A percentile compares a stretch with the other conserved stretches of the same genome.
Evolutionary conservation across 306 rosid genomes (phyloP).

Genomic region (Dicorynia guianensis): DNA sequence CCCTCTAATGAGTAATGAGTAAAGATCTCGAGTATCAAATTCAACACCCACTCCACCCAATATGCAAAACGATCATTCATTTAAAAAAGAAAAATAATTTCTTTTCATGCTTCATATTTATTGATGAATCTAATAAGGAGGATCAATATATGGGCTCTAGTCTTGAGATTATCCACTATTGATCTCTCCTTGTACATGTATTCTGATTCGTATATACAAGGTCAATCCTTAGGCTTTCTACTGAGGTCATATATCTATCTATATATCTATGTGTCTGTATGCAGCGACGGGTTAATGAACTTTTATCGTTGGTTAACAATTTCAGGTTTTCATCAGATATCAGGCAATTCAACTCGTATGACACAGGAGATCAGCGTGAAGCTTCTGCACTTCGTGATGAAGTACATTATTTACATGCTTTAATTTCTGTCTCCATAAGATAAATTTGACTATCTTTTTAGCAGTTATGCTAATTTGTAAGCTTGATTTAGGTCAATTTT

Average conservation of each 20-base stretch:
- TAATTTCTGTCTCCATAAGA: constrained; percentile 32
- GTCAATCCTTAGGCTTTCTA: constrained; percentile 9
- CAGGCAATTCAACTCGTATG: constrained; percentile 60
- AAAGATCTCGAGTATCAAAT: neutral
- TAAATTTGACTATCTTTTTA: constrained; percentile 32
- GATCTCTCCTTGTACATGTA: constrained; percentile 2
- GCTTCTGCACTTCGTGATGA: constrained; percentile 98
- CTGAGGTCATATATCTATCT: neutral
- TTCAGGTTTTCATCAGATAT: constrained; percentile 77
- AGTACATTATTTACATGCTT: constrained; percentile 55
- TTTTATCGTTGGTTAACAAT: constrained; percentile 23
- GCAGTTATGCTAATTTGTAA: constrained; percentile 33
- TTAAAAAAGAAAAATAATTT: constrained; percentile 6
- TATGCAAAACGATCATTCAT: neutral
- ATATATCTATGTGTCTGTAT: neutral
- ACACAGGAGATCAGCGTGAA: constrained; percentile 77
- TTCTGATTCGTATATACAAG: constrained; percentile 5
- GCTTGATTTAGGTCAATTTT: constrained; percentile 23
- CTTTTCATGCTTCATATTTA: constrained; percentile 12
- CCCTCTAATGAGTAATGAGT: neutral
- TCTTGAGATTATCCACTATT: constrained; percentile 6
- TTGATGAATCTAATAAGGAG: constrained; percentile 12
- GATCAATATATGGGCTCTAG: neutral
- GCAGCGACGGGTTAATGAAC: constrained; percentile 10
- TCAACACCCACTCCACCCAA: constrained; percentile 18